Conservation (phyloP, 2,329 filamentous ascomycete genomes). For the Aspergillus ochraceus region DNA sequence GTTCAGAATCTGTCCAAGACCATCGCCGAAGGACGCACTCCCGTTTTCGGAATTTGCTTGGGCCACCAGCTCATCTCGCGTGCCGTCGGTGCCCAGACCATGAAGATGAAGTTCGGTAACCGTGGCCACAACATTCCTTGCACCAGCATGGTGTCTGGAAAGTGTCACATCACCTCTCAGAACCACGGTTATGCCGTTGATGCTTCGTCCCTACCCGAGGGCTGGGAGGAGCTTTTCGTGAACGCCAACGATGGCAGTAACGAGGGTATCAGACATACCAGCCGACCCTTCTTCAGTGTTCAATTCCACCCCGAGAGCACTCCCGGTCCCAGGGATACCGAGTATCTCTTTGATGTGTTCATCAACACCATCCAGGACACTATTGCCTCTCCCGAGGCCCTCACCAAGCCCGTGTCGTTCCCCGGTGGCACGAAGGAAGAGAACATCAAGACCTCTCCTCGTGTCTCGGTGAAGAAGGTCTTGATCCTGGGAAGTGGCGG, state of each 20-base stretch:
- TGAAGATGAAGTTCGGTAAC: slow-evolving; percentile 99
- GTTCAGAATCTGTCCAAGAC: slow-evolving; percentile 76
- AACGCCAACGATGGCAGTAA: slow-evolving; percentile 99
- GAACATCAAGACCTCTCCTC: slow-evolving; percentile 73
- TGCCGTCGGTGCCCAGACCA: slow-evolving; percentile 78
- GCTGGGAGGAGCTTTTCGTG: slow-evolving; percentile 93
- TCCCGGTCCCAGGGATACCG: slow-evolving; percentile 90
- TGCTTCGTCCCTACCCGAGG: slow-evolving; percentile 68
- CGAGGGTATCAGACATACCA: slow-evolving; percentile 88
- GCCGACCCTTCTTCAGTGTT: slow-evolving; percentile 94
- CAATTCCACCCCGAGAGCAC: slow-evolving; percentile 99
- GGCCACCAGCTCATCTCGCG: slow-evolving; percentile 91
- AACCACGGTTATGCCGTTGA: slow-evolving; percentile 98
- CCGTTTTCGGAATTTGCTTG: slow-evolving; percentile 94
- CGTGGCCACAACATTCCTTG: slow-evolving; percentile 98
- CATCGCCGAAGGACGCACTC: slow-evolving; percentile 75
- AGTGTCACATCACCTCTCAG: slow-evolving; percentile 98
- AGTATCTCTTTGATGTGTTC: slow-evolving; percentile 97
- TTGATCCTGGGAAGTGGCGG: slow-evolving; percentile 92
- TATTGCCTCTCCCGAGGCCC: slow-evolving; percentile 63
- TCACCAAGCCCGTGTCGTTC: slow-evolving; percentile 76
- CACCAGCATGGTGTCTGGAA: slow-evolving; percentile 91
- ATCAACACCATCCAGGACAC: slow-evolving; percentile 78
- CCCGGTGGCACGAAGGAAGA: slow-evolving; percentile 80
- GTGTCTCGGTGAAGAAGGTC: slow-evolving; percentile 88